Conservation (phyloP, 75 land plant genomes). For the Pinus tabuliformis region DNA sequence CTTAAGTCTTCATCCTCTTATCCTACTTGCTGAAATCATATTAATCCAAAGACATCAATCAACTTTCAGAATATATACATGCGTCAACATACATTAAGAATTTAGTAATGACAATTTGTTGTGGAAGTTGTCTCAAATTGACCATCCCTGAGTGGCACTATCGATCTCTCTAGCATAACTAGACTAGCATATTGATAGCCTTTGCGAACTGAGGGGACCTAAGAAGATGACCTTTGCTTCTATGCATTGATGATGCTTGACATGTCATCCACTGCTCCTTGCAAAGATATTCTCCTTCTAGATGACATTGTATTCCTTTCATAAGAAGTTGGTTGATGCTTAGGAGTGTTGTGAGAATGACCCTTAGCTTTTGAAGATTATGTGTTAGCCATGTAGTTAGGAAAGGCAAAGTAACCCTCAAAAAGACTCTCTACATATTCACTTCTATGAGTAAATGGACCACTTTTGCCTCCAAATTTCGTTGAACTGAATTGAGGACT, state of each 20-base stretch:
- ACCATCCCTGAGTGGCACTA: constrained; percentile 23
- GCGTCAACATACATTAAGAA: not conserved
- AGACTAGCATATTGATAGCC: constrained; percentile 6
- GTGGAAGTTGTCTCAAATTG: constrained; percentile 15
- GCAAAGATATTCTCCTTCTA: constrained; percentile 36
- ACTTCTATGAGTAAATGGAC: constrained; percentile 49
- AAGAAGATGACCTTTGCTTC: constrained; percentile 39
- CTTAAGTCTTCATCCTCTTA: not conserved
- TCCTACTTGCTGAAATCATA: not conserved
- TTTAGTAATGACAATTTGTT: constrained; percentile 11
- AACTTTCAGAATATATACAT: not conserved
- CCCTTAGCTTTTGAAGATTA: constrained; percentile 62
- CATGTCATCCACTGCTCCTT: constrained; percentile 24
- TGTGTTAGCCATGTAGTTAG: constrained; percentile 67
- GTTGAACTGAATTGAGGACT: constrained; percentile 35
- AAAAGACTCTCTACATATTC: constrained; percentile 37
- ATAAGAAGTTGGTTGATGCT: constrained; percentile 54
- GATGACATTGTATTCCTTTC: constrained; percentile 2
- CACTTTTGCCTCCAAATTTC: constrained; percentile 11
- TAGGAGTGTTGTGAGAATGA: constrained; percentile 70
- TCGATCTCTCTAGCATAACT: constrained; percentile 13
- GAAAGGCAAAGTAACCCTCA: constrained; percentile 29
- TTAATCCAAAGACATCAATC: not conserved
- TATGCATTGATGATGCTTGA: constrained; percentile 33
- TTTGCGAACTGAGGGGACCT: constrained; percentile 15